Percentiles rank a stretch among this genome's conserved stretches.
Evolutionary conservation across 768 basidiomycete species (phyloP).

Genomic region (Suillus sp.): DNA sequence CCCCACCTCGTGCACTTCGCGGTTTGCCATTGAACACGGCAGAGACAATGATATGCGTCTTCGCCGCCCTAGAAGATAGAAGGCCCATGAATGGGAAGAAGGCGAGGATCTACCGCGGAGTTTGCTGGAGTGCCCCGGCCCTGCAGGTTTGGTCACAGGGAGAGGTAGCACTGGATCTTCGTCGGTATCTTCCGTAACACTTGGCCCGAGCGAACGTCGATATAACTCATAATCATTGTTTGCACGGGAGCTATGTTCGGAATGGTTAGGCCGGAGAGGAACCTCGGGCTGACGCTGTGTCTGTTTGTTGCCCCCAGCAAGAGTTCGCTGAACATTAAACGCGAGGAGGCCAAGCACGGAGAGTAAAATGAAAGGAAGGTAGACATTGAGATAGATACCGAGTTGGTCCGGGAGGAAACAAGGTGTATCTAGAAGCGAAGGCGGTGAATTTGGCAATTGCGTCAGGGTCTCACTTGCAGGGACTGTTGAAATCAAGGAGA

Average conservation of each 20-base stretch:
- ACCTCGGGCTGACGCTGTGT: slow-evolving; percentile 9
- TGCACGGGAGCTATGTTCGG: neutral
- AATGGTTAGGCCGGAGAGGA: neutral
- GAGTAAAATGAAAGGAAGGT: slow-evolving; percentile 66
- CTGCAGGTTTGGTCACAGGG: slow-evolving; percentile 20
- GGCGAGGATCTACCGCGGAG: slow-evolving; percentile 20
- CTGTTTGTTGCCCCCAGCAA: slow-evolving; percentile 15
- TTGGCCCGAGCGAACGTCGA: slow-evolving; percentile 8
- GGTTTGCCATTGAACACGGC: slow-evolving; percentile 18
- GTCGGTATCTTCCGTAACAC: slow-evolving; percentile 14
- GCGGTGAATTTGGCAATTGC: slow-evolving; percentile 34
- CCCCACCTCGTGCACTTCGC: slow-evolving; percentile 22
- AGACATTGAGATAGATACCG: slow-evolving; percentile 71
- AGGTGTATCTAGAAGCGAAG: slow-evolving; percentile 48
- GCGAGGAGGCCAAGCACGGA: slow-evolving; percentile 53
- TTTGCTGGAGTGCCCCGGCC: neutral
- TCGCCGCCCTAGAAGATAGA: slow-evolving; percentile 25
- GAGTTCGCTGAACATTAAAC: slow-evolving; percentile 24
- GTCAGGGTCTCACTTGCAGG: slow-evolving; percentile 32
- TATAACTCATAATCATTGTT: slow-evolving; percentile 13
- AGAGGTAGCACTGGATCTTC: slow-evolving; percentile 15
- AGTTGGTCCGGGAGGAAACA: slow-evolving; percentile 88
- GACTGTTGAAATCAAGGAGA: slow-evolving; percentile 62
- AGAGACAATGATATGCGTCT: slow-evolving; percentile 28
- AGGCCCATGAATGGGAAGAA: slow-evolving; percentile 27